Evolutionary conservation across 257 asterid species (phyloP).

Genomic region (Leonotis leonurus): DNA sequence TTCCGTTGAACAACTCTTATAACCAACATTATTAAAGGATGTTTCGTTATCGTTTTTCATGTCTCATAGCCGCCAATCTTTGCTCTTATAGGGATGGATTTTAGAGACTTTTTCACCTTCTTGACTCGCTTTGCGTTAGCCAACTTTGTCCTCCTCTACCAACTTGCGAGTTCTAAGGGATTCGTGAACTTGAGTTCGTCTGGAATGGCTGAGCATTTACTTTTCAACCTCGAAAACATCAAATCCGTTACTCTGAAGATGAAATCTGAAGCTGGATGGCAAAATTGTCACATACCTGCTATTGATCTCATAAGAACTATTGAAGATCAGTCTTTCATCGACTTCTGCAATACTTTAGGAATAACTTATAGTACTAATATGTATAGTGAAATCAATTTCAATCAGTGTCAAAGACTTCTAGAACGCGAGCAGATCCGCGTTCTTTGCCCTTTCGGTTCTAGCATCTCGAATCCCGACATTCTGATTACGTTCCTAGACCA

Average conservation of each 20-base stretch:
- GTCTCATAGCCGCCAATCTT: neutral
- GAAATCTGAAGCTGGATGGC: constrained; percentile 36
- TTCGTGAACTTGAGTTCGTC: constrained; percentile 26
- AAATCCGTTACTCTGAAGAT: constrained; percentile 41
- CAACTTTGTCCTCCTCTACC: constrained; percentile 49
- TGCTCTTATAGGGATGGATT: constrained; percentile 66
- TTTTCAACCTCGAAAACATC: constrained; percentile 52
- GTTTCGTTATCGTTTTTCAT: neutral
- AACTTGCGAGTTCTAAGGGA: constrained; percentile 17
- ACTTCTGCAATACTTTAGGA: constrained; percentile 43
- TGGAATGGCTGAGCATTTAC: constrained; percentile 26
- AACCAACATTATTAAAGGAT: too few species aligned
- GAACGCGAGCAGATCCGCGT: constrained; percentile 22
- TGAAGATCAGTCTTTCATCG: constrained; percentile 44
- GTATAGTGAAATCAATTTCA: constrained; percentile 14
- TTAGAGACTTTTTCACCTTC: constrained; percentile 64
- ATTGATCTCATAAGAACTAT: constrained; percentile 22
- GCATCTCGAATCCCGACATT: constrained; percentile 40
- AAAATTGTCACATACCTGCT: constrained; percentile 17
- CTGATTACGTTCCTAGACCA: constrained; percentile 45
- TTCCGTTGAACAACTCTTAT: neutral
- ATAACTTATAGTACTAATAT: constrained; percentile 38
- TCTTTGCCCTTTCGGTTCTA: constrained; percentile 19
- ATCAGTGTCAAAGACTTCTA: constrained; percentile 4
- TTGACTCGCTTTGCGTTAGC: constrained; percentile 74